Conservation (phyloP, 2,329 filamentous ascomycete species). For the Penicillium sp. region DNA sequence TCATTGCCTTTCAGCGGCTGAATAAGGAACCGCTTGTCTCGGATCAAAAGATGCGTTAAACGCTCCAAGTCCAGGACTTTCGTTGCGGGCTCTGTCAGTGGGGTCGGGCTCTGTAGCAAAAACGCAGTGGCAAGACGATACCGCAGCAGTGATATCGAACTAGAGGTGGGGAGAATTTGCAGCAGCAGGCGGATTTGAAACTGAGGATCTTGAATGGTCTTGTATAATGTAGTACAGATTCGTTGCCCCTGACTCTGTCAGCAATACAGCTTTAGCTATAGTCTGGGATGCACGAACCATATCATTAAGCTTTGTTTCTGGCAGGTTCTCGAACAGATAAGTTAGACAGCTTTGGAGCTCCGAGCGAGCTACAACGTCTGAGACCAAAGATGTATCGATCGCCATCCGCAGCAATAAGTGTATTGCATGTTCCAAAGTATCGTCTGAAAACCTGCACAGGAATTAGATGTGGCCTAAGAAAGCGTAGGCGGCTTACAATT, state of each 20-base stretch:
- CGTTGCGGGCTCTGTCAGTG: constrained; percentile 24
- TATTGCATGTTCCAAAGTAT: constrained; percentile 30
- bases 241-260: constrained; percentile 26
- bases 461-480: neutral
- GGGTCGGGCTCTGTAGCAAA: constrained; percentile 25
- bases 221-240: constrained; percentile 25
- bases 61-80: constrained; percentile 28
- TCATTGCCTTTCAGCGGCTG: constrained; percentile 23
- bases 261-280: neutral
- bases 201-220: constrained; percentile 35
- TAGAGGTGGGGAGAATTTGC: constrained; percentile 37
- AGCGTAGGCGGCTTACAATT: too few species aligned
- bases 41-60: constrained; percentile 26
- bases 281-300: constrained; percentile 16
- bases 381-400: constrained; percentile 32
- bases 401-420: constrained; percentile 35
- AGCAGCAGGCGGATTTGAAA: constrained; percentile 39
- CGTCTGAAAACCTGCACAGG: constrained; percentile 28
- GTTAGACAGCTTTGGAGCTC: constrained; percentile 33
- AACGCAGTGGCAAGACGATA: constrained; percentile 38
- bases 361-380: constrained; percentile 26
- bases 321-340: constrained; percentile 26
- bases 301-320: constrained; percentile 16
- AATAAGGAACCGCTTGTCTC: constrained; percentile 30
- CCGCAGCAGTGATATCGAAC: constrained; percentile 36